Conservation (phyloP, 2,329 filamentous ascomycete genomes). For the Byssoonygena ceratinophila region DNA sequence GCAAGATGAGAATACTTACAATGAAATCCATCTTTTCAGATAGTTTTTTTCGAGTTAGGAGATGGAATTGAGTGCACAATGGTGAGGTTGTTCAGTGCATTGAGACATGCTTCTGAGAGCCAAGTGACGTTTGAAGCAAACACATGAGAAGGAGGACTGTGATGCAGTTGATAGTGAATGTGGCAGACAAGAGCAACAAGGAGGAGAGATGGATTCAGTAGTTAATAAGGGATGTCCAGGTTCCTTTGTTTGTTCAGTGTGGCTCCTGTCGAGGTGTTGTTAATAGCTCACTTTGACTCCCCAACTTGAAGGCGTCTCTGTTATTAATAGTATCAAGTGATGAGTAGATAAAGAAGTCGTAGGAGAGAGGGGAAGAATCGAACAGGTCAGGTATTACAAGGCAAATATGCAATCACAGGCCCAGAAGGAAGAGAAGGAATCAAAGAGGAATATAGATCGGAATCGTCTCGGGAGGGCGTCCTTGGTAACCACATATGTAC, state of each 20-base stretch:
- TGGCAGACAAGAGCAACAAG: not conserved
- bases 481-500: not conserved
- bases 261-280: not conserved
- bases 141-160: too few species aligned
- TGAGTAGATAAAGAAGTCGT: too few species aligned
- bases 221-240: not conserved
- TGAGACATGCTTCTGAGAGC: slow-evolving; percentile 7
- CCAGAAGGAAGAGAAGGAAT: not conserved
- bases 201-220: not conserved
- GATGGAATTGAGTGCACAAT: slow-evolving; percentile 5
- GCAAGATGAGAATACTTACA: slow-evolving; percentile 26
- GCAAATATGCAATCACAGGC: slow-evolving; percentile 1
- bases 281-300: not conserved
- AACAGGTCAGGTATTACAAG: slow-evolving; percentile 10
- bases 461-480: not conserved
- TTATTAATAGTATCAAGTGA: too few species aligned
- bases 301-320: not conserved
- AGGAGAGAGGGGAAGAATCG: slow-evolving; percentile 4
- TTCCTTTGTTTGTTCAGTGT: not conserved
- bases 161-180: not conserved
- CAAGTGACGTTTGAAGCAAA: not conserved
- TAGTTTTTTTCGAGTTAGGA: not conserved
- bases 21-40: slow-evolving; percentile 35
- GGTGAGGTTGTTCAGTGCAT: slow-evolving; percentile 4
- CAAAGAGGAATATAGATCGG: not conserved